A percentile compares a stretch with the other conserved stretches of the same genome.
Evolutionary conservation across 352 stramenopile genomes (phyloP).

Genomic region (Globisporangium cylindrosporum): DNA sequence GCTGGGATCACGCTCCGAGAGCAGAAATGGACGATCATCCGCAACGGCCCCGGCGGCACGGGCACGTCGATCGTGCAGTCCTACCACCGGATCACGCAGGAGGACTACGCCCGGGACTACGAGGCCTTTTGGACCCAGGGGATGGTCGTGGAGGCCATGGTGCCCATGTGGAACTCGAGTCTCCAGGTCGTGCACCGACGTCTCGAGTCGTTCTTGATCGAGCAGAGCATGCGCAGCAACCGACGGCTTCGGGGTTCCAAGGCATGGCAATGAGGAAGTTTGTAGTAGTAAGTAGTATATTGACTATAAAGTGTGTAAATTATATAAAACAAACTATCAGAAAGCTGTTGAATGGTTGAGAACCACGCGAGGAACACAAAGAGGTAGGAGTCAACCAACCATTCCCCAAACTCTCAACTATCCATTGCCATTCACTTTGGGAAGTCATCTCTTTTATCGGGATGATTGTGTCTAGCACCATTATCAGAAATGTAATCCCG

Average conservation of each 20-base stretch:
- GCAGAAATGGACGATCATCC: neutral
- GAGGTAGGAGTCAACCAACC: too few species aligned
- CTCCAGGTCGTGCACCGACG: neutral
- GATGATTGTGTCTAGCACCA: neutral
- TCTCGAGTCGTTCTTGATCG: neutral
- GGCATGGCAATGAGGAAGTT: neutral
- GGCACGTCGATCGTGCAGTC: neutral
- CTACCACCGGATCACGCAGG: constrained; percentile 3
- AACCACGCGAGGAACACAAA: too few species aligned
- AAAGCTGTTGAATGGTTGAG: too few species aligned
- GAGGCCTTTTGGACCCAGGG: neutral
- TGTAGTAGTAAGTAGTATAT: too few species aligned
- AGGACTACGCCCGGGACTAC: neutral
- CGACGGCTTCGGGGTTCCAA: neutral
- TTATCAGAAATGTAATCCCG: neutral
- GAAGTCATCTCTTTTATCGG: neutral
- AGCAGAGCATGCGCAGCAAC: neutral
- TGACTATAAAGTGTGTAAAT: too few species aligned
- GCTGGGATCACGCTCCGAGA: neutral
- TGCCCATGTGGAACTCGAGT: constrained; percentile 2
- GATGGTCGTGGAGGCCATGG: neutral
- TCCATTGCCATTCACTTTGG: too few species aligned
- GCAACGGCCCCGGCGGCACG: neutral
- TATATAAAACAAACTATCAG: too few species aligned
- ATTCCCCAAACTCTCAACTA: too few species aligned